Conservation (phyloP, 257 asterid species). For the Plantago elongata region DNA sequence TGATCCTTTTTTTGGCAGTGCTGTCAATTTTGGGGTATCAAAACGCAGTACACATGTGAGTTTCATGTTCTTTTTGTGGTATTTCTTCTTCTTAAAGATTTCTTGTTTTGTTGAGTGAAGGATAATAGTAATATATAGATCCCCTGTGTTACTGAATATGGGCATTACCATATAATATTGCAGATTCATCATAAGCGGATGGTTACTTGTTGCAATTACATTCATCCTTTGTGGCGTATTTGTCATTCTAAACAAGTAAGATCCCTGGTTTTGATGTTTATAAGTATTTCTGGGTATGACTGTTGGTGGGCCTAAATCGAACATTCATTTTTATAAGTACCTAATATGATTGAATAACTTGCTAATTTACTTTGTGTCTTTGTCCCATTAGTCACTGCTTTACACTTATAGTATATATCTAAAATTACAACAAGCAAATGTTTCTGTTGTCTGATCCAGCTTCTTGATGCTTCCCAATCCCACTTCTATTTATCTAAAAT, state of each 20-base stretch:
- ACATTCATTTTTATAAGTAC: background rate
- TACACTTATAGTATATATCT: too few relatives aligned
- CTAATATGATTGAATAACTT: background rate
- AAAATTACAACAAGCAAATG: too few relatives aligned
- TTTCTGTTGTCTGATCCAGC: background rate
- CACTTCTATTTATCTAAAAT: too few relatives aligned
- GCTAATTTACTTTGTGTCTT: background rate
- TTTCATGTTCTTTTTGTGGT: constrained; percentile 7
- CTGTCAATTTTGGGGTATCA: constrained; percentile 77
- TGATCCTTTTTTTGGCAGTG: constrained; percentile 35
- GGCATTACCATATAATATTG: constrained; percentile 20
- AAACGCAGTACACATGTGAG: constrained; percentile 73
- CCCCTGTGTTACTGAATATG: constrained; percentile 4
- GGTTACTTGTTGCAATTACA: constrained; percentile 85
- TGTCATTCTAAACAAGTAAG: constrained; percentile 77
- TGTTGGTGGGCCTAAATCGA: too few relatives aligned
- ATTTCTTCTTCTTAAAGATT: background rate
- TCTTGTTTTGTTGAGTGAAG: background rate
- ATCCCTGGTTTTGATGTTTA: constrained; percentile 5
- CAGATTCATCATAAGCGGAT: constrained; percentile 92
- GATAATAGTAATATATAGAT: background rate
- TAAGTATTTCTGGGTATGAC: background rate
- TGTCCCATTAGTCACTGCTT: background rate
- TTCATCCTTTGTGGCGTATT: constrained; percentile 84
- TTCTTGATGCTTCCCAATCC: background rate